phyloP scores from a whole-genome alignment of 306 rosid genomes.

The Trifolium repens region DNA sequence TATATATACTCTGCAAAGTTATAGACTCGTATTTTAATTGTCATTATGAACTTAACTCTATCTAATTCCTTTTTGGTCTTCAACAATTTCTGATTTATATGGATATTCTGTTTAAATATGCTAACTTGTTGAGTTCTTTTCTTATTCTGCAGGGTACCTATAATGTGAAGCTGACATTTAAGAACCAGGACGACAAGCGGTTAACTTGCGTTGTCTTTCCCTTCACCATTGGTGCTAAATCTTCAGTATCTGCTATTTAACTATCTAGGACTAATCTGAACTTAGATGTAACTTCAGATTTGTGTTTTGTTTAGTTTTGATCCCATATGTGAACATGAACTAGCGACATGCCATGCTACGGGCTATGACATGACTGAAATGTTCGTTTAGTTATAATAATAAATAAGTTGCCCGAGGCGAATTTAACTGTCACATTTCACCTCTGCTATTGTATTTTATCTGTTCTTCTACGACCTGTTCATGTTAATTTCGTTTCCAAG shows the following conservation, averaged over 20 bases:
- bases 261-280: conserved; percentile 18
- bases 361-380: neutral
- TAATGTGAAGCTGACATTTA: conserved; percentile 46
- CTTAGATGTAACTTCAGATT: conserved; percentile 5
- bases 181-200: conserved; percentile 37
- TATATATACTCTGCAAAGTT: neutral
- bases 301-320: conserved; percentile 6
- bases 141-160: conserved; percentile 63
- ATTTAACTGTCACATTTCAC: neutral
- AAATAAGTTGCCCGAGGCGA: conserved; percentile 7
- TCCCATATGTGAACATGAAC: neutral
- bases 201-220: conserved; percentile 70
- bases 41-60: neutral
- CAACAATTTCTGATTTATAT: too few species aligned
- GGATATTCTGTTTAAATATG: too few species aligned
- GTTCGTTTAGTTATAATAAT: neutral
- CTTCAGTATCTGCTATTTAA: conserved; percentile 47
- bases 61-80: too few species aligned
- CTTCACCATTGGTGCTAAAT: conserved; percentile 60
- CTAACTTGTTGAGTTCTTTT: too few species aligned
- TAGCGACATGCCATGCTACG: conserved; percentile 21
- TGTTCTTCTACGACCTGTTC: neutral
- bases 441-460: neutral
- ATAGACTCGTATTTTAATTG: neutral
- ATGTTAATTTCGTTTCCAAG: too few species aligned